Evolutionary conservation across 164 flowering plant species (phyloP), one percentile per base, ranked within the genome.

Genomic region (Liquidambar formosana): DNA sequence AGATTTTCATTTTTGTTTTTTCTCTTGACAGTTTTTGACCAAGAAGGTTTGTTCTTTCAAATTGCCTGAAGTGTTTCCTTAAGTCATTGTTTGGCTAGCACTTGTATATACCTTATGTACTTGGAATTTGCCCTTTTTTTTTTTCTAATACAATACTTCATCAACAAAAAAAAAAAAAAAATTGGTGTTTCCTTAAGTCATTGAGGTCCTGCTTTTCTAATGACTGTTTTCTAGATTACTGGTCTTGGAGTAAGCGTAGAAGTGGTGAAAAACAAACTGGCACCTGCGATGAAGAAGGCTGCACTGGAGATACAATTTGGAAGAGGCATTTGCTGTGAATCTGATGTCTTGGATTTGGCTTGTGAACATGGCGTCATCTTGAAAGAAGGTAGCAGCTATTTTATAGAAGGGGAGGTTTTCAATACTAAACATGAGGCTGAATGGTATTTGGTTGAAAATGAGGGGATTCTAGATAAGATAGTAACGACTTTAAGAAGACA

Each of bases 181-280:
- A 33, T n/a, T 33, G 4, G 41, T 33, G 2, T 25, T 13, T 47
- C 15, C 11, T 14, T 14, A 25, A 22, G 66, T 23, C 38, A 13
- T 23, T 46, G 21, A 18, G 43, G 33, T 68, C 19, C 28, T 28
- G 10, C 44, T 47, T 27, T 33, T 33, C n/a, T 33, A 33, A 5
- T 53, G 22, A 46, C 48, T 64, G 19, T 65, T 22, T 49, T 66
- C 23, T 61, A 92, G 97, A 69, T 79, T 63, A 84, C 82, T 27
- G 97, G 97, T 49, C 83, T 91, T 58, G 79, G 75, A 52, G 73
- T 91, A 61, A 73, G 82, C 53, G 90, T 84, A 38, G 79, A 94
- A 83, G 92, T 94, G 54, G 83, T 86, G 70, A 94, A 91, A 78
- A 91, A 91, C 57, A 94, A 90, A 72, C 71, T 94, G 73, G 85